Base-by-base conservation (phyloP, 225 moss, liverwort and hornwort species). In the Marchantia polymorpha region DNA sequence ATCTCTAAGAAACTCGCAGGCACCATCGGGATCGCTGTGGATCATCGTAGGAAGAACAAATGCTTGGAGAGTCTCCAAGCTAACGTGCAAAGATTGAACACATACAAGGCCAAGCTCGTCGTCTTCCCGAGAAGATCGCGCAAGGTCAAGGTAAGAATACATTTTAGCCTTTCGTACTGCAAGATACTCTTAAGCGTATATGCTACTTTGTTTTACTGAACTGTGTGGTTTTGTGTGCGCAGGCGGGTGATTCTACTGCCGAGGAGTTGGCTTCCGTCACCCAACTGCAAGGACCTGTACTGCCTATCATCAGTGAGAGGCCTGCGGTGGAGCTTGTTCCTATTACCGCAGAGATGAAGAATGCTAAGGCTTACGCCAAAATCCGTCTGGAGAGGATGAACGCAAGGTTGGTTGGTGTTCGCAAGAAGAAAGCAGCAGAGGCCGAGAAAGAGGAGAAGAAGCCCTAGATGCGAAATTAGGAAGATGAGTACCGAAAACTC, bases 401-500 rank as follows among this genome's bases (percentile, higher is more conserved):
- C 64, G 90, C 75, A 53, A 90, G 76, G 86, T 82, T 94, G 88
- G 86, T 92, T 48, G 94, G 92, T 49, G 8, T 90, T 22, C 87
- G 89, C 58, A 92, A 92, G 84, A 91, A 91, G 83, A 92, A 84
- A 82, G 89, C 89, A 0, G 91, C 88, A 30, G 85, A 85, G 77
- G 90, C 90, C n/a, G 91, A 91, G 72, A 91, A 94, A 85, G 92
- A 92, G 1, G 91, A 92, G 51, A 94, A 94, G 89, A 92, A 92
- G 90, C 92, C 19, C 6, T 48, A 55, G 74, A 4, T 14, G 13
- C 16, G 14, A 25, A 55, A 56, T 19, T 29, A 74, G 53, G 73
- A 73, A 25, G 69, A 47, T 50, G 23, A 51, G 23, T 73, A 73
- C 26, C 29, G 53, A 74, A 69, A 47, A 16, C 73, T 52, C 50